Base-by-base conservation (phyloP, 768 basidiomycete species). In the Rhizopogon vulgaris region DNA sequence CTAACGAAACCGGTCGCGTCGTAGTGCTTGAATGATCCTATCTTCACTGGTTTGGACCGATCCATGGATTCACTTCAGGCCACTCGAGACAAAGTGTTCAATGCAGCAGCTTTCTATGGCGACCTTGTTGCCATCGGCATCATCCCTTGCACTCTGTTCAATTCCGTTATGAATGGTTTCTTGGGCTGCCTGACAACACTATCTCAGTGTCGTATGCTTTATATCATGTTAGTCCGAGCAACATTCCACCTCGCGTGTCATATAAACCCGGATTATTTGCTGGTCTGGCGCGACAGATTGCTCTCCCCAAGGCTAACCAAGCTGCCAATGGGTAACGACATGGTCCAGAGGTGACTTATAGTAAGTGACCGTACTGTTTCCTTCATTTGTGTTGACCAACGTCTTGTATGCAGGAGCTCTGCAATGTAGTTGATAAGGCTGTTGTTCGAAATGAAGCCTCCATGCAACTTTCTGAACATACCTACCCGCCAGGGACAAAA, bases 331-430 rank as follows among this genome's bases (percentile, higher is more conserved):
- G 25, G 12, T 49, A 7, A 36, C 36, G 14, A n/a, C 3, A 49
- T 52, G 47, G 32, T 46, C 15, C 41, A 38, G 25, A 52, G 51
- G 36, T 52, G 51, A 46, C 37, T 48, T 34, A 37, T 49, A 5
- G 51, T 52, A 25, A 49, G 51, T 42, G 9, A 14, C 9, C 9
- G 6, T 11, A 37, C 17, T 15, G 22, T 12, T 15, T 1, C 48
- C 32, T 5, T 12, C 6, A 1, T 18, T 22, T 6, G 3, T n/a
- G 25, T 43, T 52, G 12, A 17, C 25, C 12, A 14, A 41, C 8
- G 27, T 18, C 25, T 15, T 46, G 9, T 45, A 8, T 22, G 11
- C 14, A 52, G 51, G 51, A 52, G n/a, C 22, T 52, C 14, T 49
- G 47, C 37, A 30, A 48, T 18, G 24, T 52, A 9, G 49, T 52